These are phyloP conservation scores for Fusarium musae DNA, from an alignment of 2,329 filamentous ascomycete species.

Conservation along the genomic window DNA sequence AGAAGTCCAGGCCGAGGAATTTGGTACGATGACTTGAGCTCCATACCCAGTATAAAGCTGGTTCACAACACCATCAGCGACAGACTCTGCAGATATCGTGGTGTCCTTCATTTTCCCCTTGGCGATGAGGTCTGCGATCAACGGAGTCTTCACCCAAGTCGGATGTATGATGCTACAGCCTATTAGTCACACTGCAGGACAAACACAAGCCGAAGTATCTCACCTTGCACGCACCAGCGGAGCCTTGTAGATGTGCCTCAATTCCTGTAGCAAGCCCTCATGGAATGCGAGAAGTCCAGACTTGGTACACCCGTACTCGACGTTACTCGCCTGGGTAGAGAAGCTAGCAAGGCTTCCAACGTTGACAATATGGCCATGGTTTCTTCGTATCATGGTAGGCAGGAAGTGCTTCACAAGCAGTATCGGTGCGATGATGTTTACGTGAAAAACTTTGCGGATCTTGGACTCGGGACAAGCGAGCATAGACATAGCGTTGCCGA, in stretches of 20 bases:
- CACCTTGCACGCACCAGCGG: background rate
- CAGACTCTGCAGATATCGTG: background rate
- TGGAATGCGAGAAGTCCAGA: background rate
- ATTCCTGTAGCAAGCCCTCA: background rate
- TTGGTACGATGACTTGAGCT: background rate
- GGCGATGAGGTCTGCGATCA: background rate
- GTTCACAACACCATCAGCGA: background rate
- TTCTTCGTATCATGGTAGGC: background rate
- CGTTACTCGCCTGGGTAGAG: background rate
- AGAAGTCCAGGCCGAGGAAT: background rate
- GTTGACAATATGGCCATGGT: background rate
- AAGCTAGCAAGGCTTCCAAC: background rate
- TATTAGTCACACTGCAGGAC: background rate
- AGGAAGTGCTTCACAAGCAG: background rate
- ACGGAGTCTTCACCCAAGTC: background rate
- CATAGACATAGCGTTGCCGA: background rate
- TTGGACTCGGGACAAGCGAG: background rate
- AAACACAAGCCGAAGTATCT: accelerated
- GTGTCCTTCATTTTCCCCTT: background rate
- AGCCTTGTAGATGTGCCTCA: background rate
- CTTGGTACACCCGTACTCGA: background rate
- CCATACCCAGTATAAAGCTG: background rate
- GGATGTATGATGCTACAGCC: background rate
- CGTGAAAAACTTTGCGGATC: background rate
- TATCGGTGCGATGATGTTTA: background rate